Percentiles rank a stretch among this genome's conserved stretches.
These are phyloP conservation scores for Aspergillus alliaceus DNA, from an alignment of 2,329 filamentous ascomycete species.

Conservation along the genomic window DNA sequence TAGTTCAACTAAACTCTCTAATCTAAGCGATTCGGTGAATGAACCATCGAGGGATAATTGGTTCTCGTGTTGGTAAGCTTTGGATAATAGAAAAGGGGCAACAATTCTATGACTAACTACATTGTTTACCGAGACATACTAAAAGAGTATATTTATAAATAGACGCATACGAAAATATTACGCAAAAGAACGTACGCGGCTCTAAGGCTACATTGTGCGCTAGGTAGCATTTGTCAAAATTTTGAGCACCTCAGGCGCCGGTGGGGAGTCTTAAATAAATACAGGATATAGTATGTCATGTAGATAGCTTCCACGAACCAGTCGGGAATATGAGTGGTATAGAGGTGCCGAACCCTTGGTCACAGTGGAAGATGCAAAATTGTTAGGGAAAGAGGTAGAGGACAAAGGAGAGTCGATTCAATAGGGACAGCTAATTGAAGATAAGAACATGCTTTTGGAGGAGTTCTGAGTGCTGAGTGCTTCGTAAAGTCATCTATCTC, in stretches of 20 bases:
- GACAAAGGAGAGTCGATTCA: neutral
- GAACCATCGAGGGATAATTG: too few relatives aligned
- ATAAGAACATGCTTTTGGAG: neutral
- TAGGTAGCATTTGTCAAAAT: neutral
- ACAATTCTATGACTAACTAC: too few relatives aligned
- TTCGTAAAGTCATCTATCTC: neutral
- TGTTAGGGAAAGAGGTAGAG: neutral
- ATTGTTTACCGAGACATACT: too few relatives aligned
- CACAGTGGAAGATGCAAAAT: neutral
- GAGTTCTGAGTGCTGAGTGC: neutral
- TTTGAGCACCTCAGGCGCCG: neutral
- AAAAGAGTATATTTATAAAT: neutral
- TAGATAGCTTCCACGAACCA: neutral
- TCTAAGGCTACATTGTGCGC: neutral
- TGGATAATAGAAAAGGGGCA: too few relatives aligned
- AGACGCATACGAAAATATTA: too few relatives aligned
- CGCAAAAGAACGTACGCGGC: too few relatives aligned
- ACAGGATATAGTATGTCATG: neutral
- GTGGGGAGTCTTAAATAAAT: neutral
- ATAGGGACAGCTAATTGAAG: neutral
- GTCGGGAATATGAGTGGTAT: neutral
- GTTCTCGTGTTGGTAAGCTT: too few relatives aligned
- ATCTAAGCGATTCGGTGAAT: too few relatives aligned
- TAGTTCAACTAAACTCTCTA: too few relatives aligned
- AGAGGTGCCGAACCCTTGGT: neutral